A percentile compares a stretch with the other conserved stretches of the same genome.
These are phyloP conservation scores for Colletotrichum gloeosporioides DNA, from an alignment of 2,329 filamentous ascomycete species.

Conservation along the genomic window DNA sequence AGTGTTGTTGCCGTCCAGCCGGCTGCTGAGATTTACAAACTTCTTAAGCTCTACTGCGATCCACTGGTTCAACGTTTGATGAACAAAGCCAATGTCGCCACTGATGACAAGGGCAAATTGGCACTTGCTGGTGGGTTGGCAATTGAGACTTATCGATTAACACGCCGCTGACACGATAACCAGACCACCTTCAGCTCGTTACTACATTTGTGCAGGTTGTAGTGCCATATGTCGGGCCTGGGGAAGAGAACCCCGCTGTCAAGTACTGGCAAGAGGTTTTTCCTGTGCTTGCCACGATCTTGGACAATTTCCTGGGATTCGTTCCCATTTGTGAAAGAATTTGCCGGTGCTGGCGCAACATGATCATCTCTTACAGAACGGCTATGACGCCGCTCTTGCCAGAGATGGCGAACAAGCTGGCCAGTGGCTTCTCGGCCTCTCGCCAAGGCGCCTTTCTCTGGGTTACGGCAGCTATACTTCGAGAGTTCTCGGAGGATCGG, in stretches of 20 bases:
- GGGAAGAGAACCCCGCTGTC: constrained; percentile 85
- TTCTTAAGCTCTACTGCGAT: constrained; percentile 92
- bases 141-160: background rate
- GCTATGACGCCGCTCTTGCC: constrained; percentile 86
- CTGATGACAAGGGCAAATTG: constrained; percentile 82
- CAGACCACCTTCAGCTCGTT: constrained; percentile 89
- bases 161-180: constrained; percentile 22
- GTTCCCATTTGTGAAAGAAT: constrained; percentile 91
- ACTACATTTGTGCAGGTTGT: constrained; percentile 86
- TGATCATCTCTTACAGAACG: constrained; percentile 94
- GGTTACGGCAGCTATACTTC: constrained; percentile 93
- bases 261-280: constrained; percentile 97
- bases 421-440: constrained; percentile 82
- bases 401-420: constrained; percentile 86
- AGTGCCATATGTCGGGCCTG: constrained; percentile 74
- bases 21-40: constrained; percentile 77
- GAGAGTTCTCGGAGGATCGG: constrained; percentile 91
- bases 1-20: constrained; percentile 90
- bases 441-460: constrained; percentile 98
- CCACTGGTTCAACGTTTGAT: constrained; percentile 87
- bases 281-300: constrained; percentile 82
- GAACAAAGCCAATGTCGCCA: constrained; percentile 83
- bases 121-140: constrained; percentile 75
- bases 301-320: constrained; percentile 86
- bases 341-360: constrained; percentile 94